phyloP scores from a whole-genome alignment of 495 filamentous ascomycete species.

The Staphylotrichum tortipilum region DNA sequence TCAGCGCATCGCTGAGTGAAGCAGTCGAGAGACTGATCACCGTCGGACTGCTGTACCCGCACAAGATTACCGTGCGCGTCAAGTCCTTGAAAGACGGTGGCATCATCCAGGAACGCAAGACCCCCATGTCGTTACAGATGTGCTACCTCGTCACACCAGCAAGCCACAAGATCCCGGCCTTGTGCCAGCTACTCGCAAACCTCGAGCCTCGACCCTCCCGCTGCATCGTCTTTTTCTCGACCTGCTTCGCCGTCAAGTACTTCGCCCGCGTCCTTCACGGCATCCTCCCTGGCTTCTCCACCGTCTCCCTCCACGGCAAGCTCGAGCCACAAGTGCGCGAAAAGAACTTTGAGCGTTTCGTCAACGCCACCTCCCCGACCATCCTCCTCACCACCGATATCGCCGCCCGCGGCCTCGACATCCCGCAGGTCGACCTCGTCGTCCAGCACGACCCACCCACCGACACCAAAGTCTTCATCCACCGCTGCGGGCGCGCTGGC shows the following conservation, averaged over 20 bases:
- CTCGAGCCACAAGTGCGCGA: slow-evolving; percentile 61
- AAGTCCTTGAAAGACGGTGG: slow-evolving; percentile 51
- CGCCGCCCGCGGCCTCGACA: slow-evolving; percentile 78
- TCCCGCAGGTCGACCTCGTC: slow-evolving; percentile 89
- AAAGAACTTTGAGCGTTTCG: slow-evolving; percentile 40
- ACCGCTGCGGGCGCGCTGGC: slow-evolving; percentile 87
- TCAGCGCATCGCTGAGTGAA: slow-evolving; percentile 87
- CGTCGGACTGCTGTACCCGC: slow-evolving; percentile 85
- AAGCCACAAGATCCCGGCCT: slow-evolving; percentile 64
- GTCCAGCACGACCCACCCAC: slow-evolving; percentile 86
- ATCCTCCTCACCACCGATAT: slow-evolving; percentile 63
- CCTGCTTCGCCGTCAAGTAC: slow-evolving; percentile 92
- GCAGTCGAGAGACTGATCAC: slow-evolving; percentile 86
- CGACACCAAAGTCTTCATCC: slow-evolving; percentile 91
- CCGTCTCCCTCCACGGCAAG: slow-evolving; percentile 85
- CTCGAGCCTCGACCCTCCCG: slow-evolving; percentile 67
- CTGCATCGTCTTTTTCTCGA: slow-evolving; percentile 89
- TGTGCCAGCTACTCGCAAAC: slow-evolving; percentile 60
- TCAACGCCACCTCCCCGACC: slow-evolving; percentile 55
- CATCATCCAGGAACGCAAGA: slow-evolving; percentile 72
- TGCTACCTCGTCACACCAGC: slow-evolving; percentile 69
- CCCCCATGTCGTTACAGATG: slow-evolving; percentile 85
- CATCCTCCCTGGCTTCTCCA: slow-evolving; percentile 54
- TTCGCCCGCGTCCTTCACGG: slow-evolving; percentile 66
- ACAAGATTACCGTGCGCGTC: slow-evolving; percentile 88